phyloP scores from a whole-genome alignment of 139 green algal species.

The Raphidocelis subcapitata region DNA sequence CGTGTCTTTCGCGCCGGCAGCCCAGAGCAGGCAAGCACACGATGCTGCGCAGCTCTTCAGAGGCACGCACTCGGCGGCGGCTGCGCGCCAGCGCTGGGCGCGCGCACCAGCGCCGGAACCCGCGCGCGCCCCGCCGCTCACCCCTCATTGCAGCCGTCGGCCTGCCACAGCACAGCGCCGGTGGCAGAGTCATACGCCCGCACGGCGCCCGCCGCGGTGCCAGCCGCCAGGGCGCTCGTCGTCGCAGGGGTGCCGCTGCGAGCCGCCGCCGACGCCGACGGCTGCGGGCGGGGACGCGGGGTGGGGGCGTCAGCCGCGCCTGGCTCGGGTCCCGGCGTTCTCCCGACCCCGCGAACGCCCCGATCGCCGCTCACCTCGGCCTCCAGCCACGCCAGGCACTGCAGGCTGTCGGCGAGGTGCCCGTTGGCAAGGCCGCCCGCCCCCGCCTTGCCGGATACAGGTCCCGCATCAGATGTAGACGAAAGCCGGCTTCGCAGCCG shows the following conservation, averaged over 20 bases:
- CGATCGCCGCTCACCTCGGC: conserved; percentile 18
- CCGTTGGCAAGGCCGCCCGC: not conserved
- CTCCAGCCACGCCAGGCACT: conserved; percentile 23
- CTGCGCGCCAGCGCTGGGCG: not conserved
- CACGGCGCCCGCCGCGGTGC: conserved; percentile 54
- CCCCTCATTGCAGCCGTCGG: conserved; percentile 52
- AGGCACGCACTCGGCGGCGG: not conserved
- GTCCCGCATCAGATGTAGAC: not conserved
- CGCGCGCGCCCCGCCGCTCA: conserved; percentile 18
- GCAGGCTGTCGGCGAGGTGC: conserved; percentile 14
- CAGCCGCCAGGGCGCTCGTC: conserved; percentile 39
- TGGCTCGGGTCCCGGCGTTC: not conserved
- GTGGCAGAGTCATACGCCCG: conserved; percentile 51
- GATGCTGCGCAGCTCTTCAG: not conserved
- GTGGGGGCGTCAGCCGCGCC: not conserved
- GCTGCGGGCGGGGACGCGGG: not conserved
- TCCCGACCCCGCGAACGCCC: no score
- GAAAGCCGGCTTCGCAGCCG: conserved; percentile 16
- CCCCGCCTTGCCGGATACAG: no score
- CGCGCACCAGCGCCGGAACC: not conserved
- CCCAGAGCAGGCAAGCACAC: conserved; percentile 2
- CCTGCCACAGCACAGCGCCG: conserved; percentile 54
- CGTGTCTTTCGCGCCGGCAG: no score
- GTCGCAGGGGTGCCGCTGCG: not conserved
- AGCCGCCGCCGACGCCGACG: not conserved